Evolutionary conservation across 352 stramenopile genomes (phyloP).

Genomic region (Elongisporangium prolatum): DNA sequence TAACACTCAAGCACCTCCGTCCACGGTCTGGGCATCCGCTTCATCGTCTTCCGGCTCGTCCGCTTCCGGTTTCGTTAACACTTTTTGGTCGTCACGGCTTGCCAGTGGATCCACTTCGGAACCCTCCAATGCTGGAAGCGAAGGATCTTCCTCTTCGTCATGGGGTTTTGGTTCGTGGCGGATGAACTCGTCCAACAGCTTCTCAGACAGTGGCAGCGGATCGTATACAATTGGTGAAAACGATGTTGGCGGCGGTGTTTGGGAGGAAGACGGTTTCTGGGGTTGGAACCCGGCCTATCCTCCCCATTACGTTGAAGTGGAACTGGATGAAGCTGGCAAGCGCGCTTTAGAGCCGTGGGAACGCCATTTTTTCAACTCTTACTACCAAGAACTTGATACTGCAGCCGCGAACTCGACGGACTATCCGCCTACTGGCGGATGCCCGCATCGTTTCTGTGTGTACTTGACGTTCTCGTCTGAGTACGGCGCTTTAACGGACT

Average conservation of each 20-base stretch:
- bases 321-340: neutral
- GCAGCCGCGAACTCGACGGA: neutral
- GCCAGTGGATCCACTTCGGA: neutral
- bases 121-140: neutral
- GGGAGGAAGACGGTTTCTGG: neutral
- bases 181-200: neutral
- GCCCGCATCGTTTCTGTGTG: constrained; percentile 15
- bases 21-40: neutral
- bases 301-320: neutral
- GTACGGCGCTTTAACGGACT: constrained; percentile 39
- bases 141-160: neutral
- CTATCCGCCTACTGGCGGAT: neutral
- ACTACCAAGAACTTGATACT: neutral
- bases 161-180: neutral
- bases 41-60: neutral
- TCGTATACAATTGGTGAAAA: neutral
- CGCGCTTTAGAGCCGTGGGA: neutral
- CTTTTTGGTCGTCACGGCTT: neutral
- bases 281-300: neutral
- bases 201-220: neutral
- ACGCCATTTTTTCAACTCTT: neutral
- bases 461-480: constrained; percentile 37
- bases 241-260: neutral
- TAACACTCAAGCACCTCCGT: neutral
- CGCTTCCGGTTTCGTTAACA: neutral